phyloP scores from a whole-genome alignment of 345 rosid species.

The Cardiospermum halicacabum region DNA sequence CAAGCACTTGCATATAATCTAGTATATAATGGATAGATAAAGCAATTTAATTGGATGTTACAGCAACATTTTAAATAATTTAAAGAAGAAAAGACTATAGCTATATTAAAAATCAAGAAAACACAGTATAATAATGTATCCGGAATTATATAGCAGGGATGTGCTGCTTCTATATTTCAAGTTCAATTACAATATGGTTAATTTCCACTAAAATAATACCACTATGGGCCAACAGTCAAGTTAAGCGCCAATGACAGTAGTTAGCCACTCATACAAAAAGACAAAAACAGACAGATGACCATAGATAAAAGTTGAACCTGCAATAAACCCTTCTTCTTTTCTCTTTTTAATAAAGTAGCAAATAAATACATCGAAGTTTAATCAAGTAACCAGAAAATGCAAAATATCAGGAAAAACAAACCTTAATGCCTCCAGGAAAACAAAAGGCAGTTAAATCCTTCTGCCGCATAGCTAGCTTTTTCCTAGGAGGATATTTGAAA shows the following conservation, averaged over 20 bases:
- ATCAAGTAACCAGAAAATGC: background rate
- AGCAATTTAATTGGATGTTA: background rate
- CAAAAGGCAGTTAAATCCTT: constrained; percentile 93
- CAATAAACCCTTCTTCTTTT: background rate
- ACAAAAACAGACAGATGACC: background rate
- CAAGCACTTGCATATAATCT: constrained; percentile 9
- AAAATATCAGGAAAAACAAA: constrained; percentile 26
- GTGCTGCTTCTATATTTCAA: background rate
- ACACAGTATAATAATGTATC: too few relatives aligned
- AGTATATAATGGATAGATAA: background rate
- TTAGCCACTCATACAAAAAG: background rate
- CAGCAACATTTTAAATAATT: background rate
- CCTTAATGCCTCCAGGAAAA: constrained; percentile 96
- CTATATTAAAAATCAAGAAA: background rate
- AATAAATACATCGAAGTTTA: background rate
- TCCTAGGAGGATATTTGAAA: constrained; percentile 90
- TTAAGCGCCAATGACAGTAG: too few relatives aligned
- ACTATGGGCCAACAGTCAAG: background rate
- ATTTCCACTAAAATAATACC: background rate
- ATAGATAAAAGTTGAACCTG: background rate
- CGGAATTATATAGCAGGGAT: background rate
- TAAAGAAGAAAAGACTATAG: background rate
- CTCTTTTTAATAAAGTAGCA: background rate
- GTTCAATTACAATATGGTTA: background rate
- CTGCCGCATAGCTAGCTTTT: constrained; percentile 61